Percentiles rank a stretch among this genome's conserved stretches.
Conservation (phyloP, 2,329 filamentous ascomycete genomes). For the Rhynchosporium graminicola region DNA sequence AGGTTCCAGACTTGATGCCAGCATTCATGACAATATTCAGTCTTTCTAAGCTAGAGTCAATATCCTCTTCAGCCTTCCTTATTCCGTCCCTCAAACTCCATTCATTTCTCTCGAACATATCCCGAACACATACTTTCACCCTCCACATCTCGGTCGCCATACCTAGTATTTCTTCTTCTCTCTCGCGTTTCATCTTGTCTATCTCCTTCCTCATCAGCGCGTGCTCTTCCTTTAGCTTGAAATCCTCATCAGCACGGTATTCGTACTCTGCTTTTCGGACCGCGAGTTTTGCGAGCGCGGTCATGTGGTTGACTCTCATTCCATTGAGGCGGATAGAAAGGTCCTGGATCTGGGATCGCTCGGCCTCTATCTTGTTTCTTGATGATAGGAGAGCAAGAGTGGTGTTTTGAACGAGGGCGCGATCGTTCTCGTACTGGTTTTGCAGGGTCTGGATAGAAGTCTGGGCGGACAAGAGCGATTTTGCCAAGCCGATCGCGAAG, state of each 20-base stretch:
- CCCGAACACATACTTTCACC: neutral
- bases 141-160: constrained; percentile 6
- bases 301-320: neutral
- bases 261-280: neutral
- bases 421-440: neutral
- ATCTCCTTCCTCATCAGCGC: neutral
- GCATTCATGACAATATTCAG: constrained; percentile 4
- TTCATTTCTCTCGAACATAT: neutral
- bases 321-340: neutral
- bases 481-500: neutral
- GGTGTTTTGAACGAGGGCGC: neutral
- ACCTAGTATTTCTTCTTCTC: neutral
- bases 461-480: neutral
- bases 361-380: neutral
- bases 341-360: neutral
- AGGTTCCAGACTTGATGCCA: neutral
- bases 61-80: neutral
- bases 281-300: neutral
- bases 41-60: neutral
- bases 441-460: neutral
- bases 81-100: constrained; percentile 5
- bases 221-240: neutral
- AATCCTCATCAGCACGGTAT: neutral
- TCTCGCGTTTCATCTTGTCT: neutral
- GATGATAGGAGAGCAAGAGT: neutral